Percentiles rank a stretch among this genome's conserved stretches.
These are phyloP conservation scores for Priceomyces medius DNA, from an alignment of 805 yeast species.

Conservation along the genomic window DNA sequence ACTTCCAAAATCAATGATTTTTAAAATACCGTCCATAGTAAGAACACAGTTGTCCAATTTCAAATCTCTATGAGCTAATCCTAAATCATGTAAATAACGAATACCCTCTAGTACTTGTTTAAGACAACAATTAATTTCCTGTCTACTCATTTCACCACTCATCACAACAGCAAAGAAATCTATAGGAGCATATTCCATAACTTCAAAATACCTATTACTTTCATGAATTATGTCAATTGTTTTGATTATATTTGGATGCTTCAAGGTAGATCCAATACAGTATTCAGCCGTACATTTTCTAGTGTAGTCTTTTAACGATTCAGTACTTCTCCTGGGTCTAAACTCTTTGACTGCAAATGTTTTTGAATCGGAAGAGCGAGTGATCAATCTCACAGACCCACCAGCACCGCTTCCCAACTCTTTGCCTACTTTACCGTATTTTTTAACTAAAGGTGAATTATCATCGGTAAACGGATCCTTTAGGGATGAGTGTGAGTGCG, in stretches of 20 bases:
- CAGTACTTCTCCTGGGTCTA: constrained; percentile 70
- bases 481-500: constrained; percentile 30
- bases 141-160: constrained; percentile 81
- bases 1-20: constrained; percentile 89
- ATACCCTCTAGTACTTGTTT: constrained; percentile 83
- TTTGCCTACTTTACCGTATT: constrained; percentile 81
- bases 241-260: constrained; percentile 86
- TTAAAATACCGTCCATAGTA: constrained; percentile 76
- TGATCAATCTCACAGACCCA: constrained; percentile 78
- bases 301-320: constrained; percentile 80
- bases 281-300: constrained; percentile 92
- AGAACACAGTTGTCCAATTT: constrained; percentile 92
- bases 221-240: constrained; percentile 91
- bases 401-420: constrained; percentile 95
- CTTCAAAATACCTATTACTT: constrained; percentile 80
- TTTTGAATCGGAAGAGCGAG: constrained; percentile 61
- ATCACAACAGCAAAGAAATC: constrained; percentile 93
- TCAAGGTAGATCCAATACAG: constrained; percentile 87
- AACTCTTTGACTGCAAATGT: constrained; percentile 93
- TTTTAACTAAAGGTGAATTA: constrained; percentile 61
- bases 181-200: constrained; percentile 92
- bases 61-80: constrained; percentile 87
- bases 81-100: constrained; percentile 76
- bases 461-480: constrained; percentile 39
- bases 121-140: constrained; percentile 85